These are phyloP conservation scores for Trypanosoma melophagium DNA, from an alignment of 208 protist genomes.

Conservation along the genomic window DNA sequence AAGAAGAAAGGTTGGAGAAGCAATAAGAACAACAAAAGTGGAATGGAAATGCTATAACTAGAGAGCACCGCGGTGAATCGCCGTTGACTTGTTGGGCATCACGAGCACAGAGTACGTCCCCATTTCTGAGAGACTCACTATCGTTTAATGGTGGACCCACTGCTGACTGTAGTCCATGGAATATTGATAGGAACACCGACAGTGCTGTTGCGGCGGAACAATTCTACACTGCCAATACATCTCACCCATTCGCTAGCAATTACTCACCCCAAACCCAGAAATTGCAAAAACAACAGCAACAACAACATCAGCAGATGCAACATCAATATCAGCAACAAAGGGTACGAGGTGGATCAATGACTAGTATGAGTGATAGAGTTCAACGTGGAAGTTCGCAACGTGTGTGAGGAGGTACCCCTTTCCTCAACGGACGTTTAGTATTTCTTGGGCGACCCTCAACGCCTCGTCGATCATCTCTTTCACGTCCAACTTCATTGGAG, in stretches of 20 bases:
- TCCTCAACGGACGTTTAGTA: slow-evolving; percentile 9
- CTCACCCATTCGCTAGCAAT: background rate
- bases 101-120: background rate
- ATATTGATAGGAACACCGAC: slow-evolving; percentile 14
- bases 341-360: background rate
- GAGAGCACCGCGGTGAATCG: background rate
- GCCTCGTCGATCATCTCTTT: background rate
- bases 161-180: slow-evolving; percentile 7
- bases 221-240: background rate
- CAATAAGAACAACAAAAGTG: no score
- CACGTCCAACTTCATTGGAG: background rate
- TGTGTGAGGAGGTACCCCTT: background rate
- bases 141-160: background rate
- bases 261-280: background rate
- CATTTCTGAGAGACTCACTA: background rate
- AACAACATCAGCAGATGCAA: background rate
- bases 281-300: background rate
- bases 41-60: no score
- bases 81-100: background rate
- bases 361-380: background rate
- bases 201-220: background rate
- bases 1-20: no score
- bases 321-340: background rate
- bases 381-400: background rate
- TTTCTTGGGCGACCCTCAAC: slow-evolving; percentile 12